phyloP scores from a whole-genome alignment of 164 flowering plant genomes.

The Berberis vulgaris region DNA sequence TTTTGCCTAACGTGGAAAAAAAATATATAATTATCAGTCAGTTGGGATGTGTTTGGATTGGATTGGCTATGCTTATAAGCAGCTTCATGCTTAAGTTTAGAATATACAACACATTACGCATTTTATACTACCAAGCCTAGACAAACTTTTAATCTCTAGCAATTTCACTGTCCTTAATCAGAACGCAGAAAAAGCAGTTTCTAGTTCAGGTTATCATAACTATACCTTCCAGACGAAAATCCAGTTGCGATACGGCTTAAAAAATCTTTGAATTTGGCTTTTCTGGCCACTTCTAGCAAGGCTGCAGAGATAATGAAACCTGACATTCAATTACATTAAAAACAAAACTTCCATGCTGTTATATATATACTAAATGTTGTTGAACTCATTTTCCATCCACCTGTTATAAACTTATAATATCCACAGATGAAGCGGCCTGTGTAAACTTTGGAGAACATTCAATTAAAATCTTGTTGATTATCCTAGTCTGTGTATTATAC shows the following conservation, averaged over 20 bases:
- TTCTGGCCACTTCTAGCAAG: conserved; percentile 85
- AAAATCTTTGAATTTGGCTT: conserved; percentile 62
- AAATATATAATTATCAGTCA: not conserved
- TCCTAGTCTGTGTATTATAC: too few relatives aligned
- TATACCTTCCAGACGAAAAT: conserved; percentile 77
- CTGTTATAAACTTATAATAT: too few relatives aligned
- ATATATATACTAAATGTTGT: too few relatives aligned
- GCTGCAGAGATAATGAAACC: conserved; percentile 40
- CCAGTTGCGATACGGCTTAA: conserved; percentile 62
- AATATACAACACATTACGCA: too few relatives aligned
- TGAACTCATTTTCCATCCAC: too few relatives aligned
- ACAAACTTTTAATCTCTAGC: too few relatives aligned
- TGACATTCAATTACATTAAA: not conserved
- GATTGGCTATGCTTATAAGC: too few relatives aligned
- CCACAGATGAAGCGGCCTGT: too few relatives aligned
- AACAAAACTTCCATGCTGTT: not conserved
- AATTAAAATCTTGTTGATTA: too few relatives aligned
- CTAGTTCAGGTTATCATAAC: not conserved
- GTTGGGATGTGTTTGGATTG: not conserved
- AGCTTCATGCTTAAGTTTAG: too few relatives aligned
- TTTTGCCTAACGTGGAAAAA: not conserved
- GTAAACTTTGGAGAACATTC: too few relatives aligned
- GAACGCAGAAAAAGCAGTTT: not conserved
- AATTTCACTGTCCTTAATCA: not conserved
- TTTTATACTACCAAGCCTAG: too few relatives aligned